These are phyloP conservation scores for Earliella scabrosa DNA, from an alignment of 1,284 basidiomycete species.

Conservation along the genomic window DNA sequence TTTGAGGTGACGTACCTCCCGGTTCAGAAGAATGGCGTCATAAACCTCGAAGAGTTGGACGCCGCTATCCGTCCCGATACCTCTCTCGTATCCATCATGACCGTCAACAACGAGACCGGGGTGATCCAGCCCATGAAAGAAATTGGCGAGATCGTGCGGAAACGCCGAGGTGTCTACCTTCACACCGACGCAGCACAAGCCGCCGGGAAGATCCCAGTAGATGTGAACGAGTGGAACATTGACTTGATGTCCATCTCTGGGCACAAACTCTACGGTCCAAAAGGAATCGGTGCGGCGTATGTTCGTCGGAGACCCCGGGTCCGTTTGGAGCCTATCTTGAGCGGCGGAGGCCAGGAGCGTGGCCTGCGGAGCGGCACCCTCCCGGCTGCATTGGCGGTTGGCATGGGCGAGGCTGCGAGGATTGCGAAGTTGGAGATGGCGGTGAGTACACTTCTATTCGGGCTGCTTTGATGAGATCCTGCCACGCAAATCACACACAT, in stretches of 20 bases:
- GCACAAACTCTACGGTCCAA: conserved; percentile 99
- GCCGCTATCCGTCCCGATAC: conserved; percentile 39
- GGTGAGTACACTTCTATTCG: conserved; percentile 57
- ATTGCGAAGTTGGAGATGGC: conserved; percentile 92
- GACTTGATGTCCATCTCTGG: conserved; percentile 97
- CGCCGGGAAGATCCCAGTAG: conserved; percentile 87
- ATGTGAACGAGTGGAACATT: conserved; percentile 96
- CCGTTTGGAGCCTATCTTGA: conserved; percentile 93
- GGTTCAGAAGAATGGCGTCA: conserved; percentile 85
- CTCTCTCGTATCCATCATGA: conserved; percentile 83
- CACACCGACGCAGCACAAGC: conserved; percentile 99
- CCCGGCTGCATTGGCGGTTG: conserved; percentile 88
- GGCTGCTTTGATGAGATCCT: conserved; percentile 55
- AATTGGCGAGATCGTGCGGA: conserved; percentile 85
- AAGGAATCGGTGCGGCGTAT: conserved; percentile 95
- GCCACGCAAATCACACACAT: conserved; percentile 33
- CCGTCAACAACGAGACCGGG: conserved; percentile 99
- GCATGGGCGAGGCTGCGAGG: conserved; percentile 94
- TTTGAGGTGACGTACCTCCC: conserved; percentile 98
- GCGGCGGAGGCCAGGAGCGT: conserved; percentile 97
- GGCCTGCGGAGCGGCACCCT: conserved; percentile 95
- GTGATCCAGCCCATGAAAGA: conserved; percentile 98
- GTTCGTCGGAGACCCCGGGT: conserved; percentile 94
- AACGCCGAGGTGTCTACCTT: conserved; percentile 90
- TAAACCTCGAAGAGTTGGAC: conserved; percentile 49